Evolutionary conservation across 805 yeast species (phyloP), one percentile per base, ranked within the genome.

Genomic region (Suhomyces emberorum): DNA sequence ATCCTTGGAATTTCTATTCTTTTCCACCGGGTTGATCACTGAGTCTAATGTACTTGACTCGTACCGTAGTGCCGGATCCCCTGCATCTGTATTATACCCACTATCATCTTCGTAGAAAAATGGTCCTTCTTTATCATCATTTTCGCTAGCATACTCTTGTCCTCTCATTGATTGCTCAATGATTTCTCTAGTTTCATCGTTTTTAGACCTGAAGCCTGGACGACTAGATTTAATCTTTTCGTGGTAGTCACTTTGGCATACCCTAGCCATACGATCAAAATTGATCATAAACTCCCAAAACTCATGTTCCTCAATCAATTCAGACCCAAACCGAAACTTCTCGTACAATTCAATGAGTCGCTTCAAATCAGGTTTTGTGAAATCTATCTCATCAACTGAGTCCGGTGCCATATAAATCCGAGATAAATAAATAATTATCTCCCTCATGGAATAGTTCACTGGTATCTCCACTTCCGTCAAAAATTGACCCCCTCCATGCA

Each of bases 301-400:
- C 27, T 81, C 82, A 3, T 61, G 65, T 44, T 81, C 79, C 1
- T 72, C 58, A 12, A 87, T 76, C 12, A 77, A 68, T 14, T 65
- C 56, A 2, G 85, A 83, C 4, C 91, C 75, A 56, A 79, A 88
- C 41, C 87, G 65, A 24, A 82, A 67, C 33, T 65, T 63, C 46
- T 88, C 96, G 60, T 87, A 88, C 10, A 76, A 55, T 3, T 62
- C 64, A 3, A 79, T 61, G 26, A 63, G 44, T 16, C 46, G 28
- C 3, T 34, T 38, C 3, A 51, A 28, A 19, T 54, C 46, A 9
- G 49, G 49, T 3, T 43, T 30, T 16, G 12, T 22, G 7, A 22
- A 26, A 26, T 37, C 12, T 36, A 17, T 5, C 5, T 20, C 27
- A 24, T 30, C 28, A 19, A 35, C 15, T 5, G 9, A 8, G 6